These are phyloP conservation scores for Metarhizium guizhouense DNA, from an alignment of 2,329 filamentous ascomycete species.

Conservation along the genomic window DNA sequence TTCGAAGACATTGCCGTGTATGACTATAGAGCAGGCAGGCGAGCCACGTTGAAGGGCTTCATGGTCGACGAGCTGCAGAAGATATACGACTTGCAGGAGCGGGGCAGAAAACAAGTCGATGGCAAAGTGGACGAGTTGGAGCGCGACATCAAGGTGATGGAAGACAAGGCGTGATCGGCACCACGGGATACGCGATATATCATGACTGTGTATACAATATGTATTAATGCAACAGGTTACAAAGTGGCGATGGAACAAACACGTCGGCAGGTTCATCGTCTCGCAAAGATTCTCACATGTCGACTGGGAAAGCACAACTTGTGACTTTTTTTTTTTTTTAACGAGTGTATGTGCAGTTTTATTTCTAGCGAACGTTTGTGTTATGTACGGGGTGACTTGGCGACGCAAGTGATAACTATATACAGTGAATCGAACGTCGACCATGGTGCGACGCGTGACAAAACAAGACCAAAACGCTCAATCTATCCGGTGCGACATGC, in stretches of 20 bases:
- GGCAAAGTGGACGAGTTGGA: constrained; percentile 10
- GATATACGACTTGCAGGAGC: constrained; percentile 26
- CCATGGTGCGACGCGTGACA: not conserved
- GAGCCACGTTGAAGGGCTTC: constrained; percentile 30
- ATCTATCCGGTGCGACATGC: not conserved
- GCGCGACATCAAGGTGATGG: constrained; percentile 1
- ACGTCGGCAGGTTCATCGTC: too few relatives aligned
- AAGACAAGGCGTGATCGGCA: not conserved
- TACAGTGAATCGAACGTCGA: constrained; percentile 5
- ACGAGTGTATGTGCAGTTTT: not conserved
- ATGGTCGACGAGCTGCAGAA: constrained; percentile 28
- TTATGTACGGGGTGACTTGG: constrained; percentile 3
- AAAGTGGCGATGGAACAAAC: not conserved
- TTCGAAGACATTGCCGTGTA: constrained; percentile 41
- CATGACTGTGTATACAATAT: not conserved
- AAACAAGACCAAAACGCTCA: not conserved
- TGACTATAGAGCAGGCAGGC: constrained; percentile 23
- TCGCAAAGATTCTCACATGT: not conserved
- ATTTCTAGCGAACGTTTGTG: not conserved
- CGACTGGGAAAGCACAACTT: not conserved
- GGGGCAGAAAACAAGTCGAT: constrained; percentile 10
- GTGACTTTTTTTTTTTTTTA: not conserved
- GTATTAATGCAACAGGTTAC: not conserved
- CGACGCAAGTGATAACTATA: constrained; percentile 8
- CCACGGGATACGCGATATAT: not conserved